Evolutionary conservation across 208 protist genomes (phyloP).

Genomic region (Wallacemonas sp.): DNA sequence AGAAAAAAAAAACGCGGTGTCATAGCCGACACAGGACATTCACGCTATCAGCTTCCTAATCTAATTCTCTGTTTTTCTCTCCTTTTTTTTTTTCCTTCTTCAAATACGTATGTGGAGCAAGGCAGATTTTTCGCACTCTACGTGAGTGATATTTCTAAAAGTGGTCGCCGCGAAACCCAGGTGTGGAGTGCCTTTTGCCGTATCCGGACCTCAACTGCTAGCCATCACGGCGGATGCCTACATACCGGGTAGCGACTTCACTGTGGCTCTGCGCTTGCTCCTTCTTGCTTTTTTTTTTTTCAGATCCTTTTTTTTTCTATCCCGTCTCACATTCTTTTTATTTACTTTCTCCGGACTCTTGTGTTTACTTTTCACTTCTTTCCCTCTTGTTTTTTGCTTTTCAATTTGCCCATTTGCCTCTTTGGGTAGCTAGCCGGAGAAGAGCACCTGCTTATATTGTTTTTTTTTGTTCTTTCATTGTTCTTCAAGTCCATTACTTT

Average conservation of each 20-base stretch:
- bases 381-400: neutral
- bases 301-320: neutral
- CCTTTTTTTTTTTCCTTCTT: conserved; percentile 1
- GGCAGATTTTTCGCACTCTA: too few relatives aligned
- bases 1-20: too few relatives aligned
- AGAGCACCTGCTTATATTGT: neutral
- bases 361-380: neutral
- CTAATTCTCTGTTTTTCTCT: conserved; percentile 9
- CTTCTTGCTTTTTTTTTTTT: neutral
- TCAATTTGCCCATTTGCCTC: too few relatives aligned
- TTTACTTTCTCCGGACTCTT: neutral
- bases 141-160: too few relatives aligned
- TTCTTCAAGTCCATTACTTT: neutral
- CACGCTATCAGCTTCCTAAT: too few relatives aligned
- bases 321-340: neutral
- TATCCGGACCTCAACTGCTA: too few relatives aligned
- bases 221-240: too few relatives aligned
- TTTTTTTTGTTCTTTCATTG: neutral
- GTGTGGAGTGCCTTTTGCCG: too few relatives aligned
- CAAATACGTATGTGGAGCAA: neutral
- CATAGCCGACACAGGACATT: too few relatives aligned
- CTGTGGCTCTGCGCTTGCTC: conserved; percentile 13
- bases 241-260: too few relatives aligned
- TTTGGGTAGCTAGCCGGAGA: too few relatives aligned
- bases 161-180: too few relatives aligned